These are phyloP conservation scores for Globisporangium paroecandrum DNA, from an alignment of 352 stramenopile species.

Conservation along the genomic window DNA sequence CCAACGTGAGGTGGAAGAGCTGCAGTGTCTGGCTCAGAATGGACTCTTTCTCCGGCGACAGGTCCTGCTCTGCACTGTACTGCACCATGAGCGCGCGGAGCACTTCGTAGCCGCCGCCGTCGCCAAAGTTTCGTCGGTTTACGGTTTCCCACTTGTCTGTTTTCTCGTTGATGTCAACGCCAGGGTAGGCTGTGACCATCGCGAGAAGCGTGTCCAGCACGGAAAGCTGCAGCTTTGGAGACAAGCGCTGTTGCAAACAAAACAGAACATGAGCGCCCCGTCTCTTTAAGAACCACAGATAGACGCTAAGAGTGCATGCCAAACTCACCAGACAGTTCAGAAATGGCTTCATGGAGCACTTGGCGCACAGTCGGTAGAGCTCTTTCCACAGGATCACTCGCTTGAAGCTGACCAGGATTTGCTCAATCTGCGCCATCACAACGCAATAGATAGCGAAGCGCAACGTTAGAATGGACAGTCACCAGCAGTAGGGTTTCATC, in stretches of 20 bases:
- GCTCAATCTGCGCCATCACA: conserved; percentile 39
- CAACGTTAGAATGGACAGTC: background rate
- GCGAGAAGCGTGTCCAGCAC: conserved; percentile 62
- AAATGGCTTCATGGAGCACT: conserved; percentile 82
- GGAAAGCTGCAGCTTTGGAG: conserved; percentile 45
- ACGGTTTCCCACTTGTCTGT: conserved; percentile 66
- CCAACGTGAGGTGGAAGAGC: conserved; percentile 65
- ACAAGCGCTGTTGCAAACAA: conserved; percentile 33
- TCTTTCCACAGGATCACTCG: conserved; percentile 77
- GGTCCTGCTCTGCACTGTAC: conserved; percentile 30
- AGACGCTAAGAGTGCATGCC: background rate
- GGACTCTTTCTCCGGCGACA: conserved; percentile 23
- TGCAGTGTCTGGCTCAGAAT: conserved; percentile 53
- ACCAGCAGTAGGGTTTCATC: background rate
- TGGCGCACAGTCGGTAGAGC: conserved; percentile 75
- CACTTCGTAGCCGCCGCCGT: conserved; percentile 67
- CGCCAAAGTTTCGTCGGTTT: conserved; percentile 77
- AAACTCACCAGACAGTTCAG: conserved; percentile 57
- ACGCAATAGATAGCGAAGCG: background rate
- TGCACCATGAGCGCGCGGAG: conserved; percentile 66
- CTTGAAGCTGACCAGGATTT: conserved; percentile 66
- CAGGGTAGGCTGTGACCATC: conserved; percentile 57
- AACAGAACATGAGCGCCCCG: background rate
- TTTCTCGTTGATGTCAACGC: conserved; percentile 50
- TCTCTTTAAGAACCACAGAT: background rate